Conservation (phyloP, 495 filamentous ascomycete genomes). For the Friedmanniomyces simplex region DNA sequence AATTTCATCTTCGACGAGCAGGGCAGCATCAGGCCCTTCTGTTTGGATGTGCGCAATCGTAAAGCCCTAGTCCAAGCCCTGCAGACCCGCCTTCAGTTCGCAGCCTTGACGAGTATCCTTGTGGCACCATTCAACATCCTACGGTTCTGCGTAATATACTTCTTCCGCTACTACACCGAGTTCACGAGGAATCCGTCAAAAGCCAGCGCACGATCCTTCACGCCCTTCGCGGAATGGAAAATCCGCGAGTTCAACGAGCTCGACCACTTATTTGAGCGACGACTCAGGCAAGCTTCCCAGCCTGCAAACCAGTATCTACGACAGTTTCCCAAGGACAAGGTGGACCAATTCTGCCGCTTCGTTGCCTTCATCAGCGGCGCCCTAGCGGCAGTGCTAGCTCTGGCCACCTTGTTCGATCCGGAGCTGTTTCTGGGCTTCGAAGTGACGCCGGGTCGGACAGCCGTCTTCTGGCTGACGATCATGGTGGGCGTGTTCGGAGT, state of each 20-base stretch:
- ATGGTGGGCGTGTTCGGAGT: slow-evolving; percentile 62
- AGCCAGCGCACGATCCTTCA: slow-evolving; percentile 75
- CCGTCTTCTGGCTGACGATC: slow-evolving; percentile 62
- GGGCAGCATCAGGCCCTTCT: slow-evolving; percentile 70
- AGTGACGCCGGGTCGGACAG: slow-evolving; percentile 71
- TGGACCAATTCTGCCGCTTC: slow-evolving; percentile 67
- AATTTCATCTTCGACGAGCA: slow-evolving; percentile 88
- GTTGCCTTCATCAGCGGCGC: slow-evolving; percentile 81
- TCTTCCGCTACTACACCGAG: slow-evolving; percentile 63
- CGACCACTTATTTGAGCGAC: slow-evolving; percentile 77
- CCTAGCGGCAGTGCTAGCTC: slow-evolving; percentile 67
- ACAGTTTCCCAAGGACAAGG: slow-evolving; percentile 94
- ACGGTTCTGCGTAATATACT: slow-evolving; percentile 75
- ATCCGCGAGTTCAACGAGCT: slow-evolving; percentile 98
- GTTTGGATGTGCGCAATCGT: slow-evolving; percentile 73
- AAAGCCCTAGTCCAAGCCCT: slow-evolving; percentile 65
- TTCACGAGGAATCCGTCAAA: slow-evolving; percentile 85
- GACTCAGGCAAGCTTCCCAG: slow-evolving; percentile 88
- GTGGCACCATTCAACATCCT: slow-evolving; percentile 73
- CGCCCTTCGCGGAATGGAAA: slow-evolving; percentile 91
- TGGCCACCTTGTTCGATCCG: slow-evolving; percentile 73
- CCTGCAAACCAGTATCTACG: slow-evolving; percentile 87
- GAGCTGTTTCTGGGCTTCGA: slow-evolving; percentile 90
- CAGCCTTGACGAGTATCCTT: slow-evolving; percentile 75
- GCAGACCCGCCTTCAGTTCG: slow-evolving; percentile 64